A percentile compares a stretch with the other conserved stretches of the same genome.
phyloP scores from a whole-genome alignment of 345 rosid species.

The Gynandropsis gynandra region DNA sequence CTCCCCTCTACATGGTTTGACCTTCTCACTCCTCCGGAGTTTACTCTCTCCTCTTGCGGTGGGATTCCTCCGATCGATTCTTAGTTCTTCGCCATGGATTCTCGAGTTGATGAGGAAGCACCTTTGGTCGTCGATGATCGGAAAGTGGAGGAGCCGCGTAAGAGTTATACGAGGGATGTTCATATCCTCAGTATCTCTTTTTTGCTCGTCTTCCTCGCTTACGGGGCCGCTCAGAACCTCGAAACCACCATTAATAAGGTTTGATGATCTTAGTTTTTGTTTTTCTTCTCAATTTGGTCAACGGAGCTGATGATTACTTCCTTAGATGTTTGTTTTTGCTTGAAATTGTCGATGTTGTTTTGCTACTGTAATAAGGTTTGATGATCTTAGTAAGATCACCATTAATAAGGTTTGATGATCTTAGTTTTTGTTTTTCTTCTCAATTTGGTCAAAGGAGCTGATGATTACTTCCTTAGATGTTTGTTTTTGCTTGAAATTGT shows the following conservation, averaged over 20 bases:
- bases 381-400: no score
- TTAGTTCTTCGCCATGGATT: conserved; percentile 31
- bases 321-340: no score
- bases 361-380: no score
- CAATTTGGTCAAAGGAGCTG: neutral
- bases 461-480: neutral
- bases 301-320: neutral
- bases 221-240: conserved; percentile 94
- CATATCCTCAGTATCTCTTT: conserved; percentile 76
- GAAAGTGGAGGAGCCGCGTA: conserved; percentile 21
- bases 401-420: conserved; percentile 46
- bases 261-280: neutral
- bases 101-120: conserved; percentile 45
- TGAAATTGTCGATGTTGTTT: no score
- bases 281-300: neutral
- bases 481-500: no score
- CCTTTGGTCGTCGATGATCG: conserved; percentile 44
- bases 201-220: conserved; percentile 70
- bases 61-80: neutral
- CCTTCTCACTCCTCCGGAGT: conserved; percentile 29
- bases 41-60: conserved; percentile 14
- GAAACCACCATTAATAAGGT: conserved; percentile 78
- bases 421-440: neutral
- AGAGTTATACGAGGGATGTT: conserved; percentile 54
- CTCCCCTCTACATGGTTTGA: conserved; percentile 21